Evolutionary conservation across 2,329 filamentous ascomycete genomes (phyloP), one percentile per base, ranked within the genome.

Genomic region (Microascus cirrosus): DNA sequence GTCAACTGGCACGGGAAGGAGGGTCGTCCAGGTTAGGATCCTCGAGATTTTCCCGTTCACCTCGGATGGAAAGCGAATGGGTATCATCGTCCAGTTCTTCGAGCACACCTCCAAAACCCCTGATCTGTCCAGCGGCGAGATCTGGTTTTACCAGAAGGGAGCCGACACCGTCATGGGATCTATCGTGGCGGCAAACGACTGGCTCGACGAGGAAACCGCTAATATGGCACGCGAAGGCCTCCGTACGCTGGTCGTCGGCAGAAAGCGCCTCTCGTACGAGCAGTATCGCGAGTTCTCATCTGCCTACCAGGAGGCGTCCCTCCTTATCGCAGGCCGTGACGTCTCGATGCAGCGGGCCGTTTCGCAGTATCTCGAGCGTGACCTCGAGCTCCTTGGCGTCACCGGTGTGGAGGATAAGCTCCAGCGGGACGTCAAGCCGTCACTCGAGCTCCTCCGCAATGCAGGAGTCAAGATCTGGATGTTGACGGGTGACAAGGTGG

Each of bases 401-500:
- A 99, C 94, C 1, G 94, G 94, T 62, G 94, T 99, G 0, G 95
- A 99, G 71, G 94, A 99, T 72, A 96, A 95, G 68, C 81, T 99
- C 13, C 94, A 99, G 69, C 86, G 86, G 62, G 91, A 97, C 66
- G 94, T 99, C 67, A 99, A 97, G 70, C 89, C 93, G 1, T 96
- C 91, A 0, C 79, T 99, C 6, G 95, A 99, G 71, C 82, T 99
- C 5, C 81, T 99, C 56, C 89, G 94, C 63, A 99, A 99, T 66
- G 94, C 94, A 0, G 94, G 94, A 28, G 94, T 99, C 73, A 97
- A 97, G 71, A 97, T 99, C 55, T 99, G 94, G 94, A 99, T 99
- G 94, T 78, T 99, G 69, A 99, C 94, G 0, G 94, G 94, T 53
- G 94, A 99, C 77, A 99, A 99, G 73, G 90, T 99, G 2, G 94